Evolutionary conservation across 176 grass and related monocot species (phyloP), one percentile per base, ranked within the genome.

Genomic region (Oryza officinalis): DNA sequence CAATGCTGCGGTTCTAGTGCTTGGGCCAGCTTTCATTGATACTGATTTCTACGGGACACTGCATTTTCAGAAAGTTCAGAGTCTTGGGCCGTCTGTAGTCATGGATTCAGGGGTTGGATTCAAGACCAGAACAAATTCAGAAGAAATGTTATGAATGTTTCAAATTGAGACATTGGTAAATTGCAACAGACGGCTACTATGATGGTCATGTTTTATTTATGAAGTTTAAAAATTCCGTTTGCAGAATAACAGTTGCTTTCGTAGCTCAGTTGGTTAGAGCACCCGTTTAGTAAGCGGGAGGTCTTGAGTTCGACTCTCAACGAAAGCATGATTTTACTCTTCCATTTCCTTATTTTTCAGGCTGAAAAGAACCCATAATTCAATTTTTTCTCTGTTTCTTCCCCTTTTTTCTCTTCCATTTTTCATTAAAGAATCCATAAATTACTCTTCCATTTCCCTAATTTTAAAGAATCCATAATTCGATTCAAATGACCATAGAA

Each of bases 271-370:
- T 97, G 91, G 89, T 94, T 97, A 97, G 91, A 92, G 91, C 91
- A 92, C 94, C 91, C 85, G 89, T 90, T 94, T 92, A 94, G 91
- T 97, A 94, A 97, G 94, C 89, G 91, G 94, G 91, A 97, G 87
- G 89, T 97, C 84, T 97, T 94, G 89, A 97, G 91, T 92, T 97
- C 84, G 67, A 97, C 89, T 94, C 94, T 97, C 91, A 94, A 90
- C 35, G 82, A 97, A 86, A 92, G 91, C 57, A 38, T 9, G 2
- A 30, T 30, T 30, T 30, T 30, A 30, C 28, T 30, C 28, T 30
- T 30, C 1, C 28, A 30, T 30, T 30, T 30, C 1, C 28, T 30
- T 30, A 30, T 30, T 30, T 30, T 30, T 32, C 3, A 32, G 32
- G 32, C 32, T 3, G 32, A 32, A 32, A 32, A 32, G 32, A 32